Base-by-base conservation (phyloP, 129 eudicot species). In the Apium graveolens region DNA sequence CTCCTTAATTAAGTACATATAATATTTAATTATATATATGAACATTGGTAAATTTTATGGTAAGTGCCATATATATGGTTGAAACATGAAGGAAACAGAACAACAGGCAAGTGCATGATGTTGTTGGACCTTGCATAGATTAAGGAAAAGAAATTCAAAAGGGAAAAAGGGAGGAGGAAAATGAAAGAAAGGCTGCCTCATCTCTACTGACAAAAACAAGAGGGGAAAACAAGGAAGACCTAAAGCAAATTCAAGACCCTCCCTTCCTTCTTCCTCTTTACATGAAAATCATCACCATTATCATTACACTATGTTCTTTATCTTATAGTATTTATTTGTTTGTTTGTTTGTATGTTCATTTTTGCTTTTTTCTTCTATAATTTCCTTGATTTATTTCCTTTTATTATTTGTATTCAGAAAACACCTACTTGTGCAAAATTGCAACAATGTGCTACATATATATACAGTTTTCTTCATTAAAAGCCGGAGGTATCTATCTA, bases 161-260 rank as follows among this genome's bases (percentile, higher is more conserved):
- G 73, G 24, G 11, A 63, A n/a, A 43, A 34, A 63, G 16, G 16
- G 71, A 11, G 14, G 45, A 38, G 38, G 80, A 80, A 63, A 83
- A 73, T 29, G 62, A 55, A 78, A 78, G 29, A 79, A 87, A 83
- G 88, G 91, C 89, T 87, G 93, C 76, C 43, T 35, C 26, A 2
- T 4, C 18, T 13, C 77, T 73, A 16, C 60, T 73, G 77, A 73
- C 57, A 73, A 44, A 44, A 29, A 65, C 71, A 65, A 16, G 39
- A n/a, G 63, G 63, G 72, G 72, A 76, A 78, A 46, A 65, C 39
- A 29, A 65, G 71, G 39, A 65, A 13, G 71, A 65, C 71, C 60
- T 75, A 82, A 85, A 85, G 80, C 77, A 63, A 85, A 81, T 35
- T 45, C 77, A 73, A 73, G 71, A 29, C 65, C 62, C 70, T 38